Conservation (phyloP, 805 yeast genomes). For the Pichia exigua region DNA sequence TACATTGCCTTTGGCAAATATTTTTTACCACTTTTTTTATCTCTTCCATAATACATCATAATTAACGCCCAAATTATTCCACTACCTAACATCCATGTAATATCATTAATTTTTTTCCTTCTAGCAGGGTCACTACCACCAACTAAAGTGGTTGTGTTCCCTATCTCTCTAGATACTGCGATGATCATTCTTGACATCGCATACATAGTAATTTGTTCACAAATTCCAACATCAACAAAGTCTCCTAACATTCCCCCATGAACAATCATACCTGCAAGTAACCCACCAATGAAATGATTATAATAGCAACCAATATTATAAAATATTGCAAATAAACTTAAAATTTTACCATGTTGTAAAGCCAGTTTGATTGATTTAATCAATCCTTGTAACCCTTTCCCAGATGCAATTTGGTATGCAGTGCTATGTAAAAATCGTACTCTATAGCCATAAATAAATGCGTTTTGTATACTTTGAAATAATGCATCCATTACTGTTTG, state of each 20-base stretch:
- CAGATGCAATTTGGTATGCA: neutral
- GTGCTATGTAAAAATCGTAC: neutral
- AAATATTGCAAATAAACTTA: neutral
- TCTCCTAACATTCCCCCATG: neutral
- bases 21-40: neutral
- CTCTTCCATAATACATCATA: neutral
- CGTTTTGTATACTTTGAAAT: neutral
- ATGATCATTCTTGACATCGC: neutral
- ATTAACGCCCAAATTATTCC: neutral
- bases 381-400: neutral
- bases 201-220: neutral
- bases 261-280: neutral
- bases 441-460: neutral
- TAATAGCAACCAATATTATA: neutral
- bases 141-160: neutral
- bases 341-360: neutral
- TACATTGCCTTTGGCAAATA: neutral
- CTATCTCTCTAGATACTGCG: neutral
- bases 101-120: neutral
- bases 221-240: neutral
- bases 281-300: neutral
- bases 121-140: neutral
- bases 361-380: neutral
- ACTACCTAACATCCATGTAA: neutral
- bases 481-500: neutral